Evolutionary conservation across 2,329 filamentous ascomycete species (phyloP).

Genomic region (Colletotrichum endophyticum): DNA sequence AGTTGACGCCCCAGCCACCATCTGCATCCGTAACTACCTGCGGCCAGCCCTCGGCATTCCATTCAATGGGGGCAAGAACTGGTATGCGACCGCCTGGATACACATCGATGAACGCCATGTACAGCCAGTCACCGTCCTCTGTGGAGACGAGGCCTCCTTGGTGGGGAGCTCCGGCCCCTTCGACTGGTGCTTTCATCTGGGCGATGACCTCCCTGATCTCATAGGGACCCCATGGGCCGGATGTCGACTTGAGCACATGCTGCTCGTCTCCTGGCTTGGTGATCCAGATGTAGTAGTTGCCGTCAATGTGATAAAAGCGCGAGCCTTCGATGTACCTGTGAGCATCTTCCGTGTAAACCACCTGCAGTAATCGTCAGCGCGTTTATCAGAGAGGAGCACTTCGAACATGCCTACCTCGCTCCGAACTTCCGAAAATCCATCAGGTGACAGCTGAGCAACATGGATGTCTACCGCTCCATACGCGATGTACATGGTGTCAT

Average conservation of each 20-base stretch:
- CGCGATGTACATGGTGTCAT: constrained; percentile 52
- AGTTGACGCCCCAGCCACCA: constrained; percentile 48
- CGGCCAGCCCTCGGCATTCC: constrained; percentile 51
- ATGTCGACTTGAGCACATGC: constrained; percentile 52
- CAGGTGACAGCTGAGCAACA: constrained; percentile 46
- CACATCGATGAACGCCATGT: constrained; percentile 57
- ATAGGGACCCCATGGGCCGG: constrained; percentile 54
- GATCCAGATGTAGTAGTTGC: constrained; percentile 58
- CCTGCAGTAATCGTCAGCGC: background rate
- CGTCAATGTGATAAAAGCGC: constrained; percentile 61
- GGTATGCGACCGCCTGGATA: constrained; percentile 61
- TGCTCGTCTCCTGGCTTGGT: constrained; percentile 49
- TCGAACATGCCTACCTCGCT: constrained; percentile 26
- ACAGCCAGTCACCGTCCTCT: constrained; percentile 58
- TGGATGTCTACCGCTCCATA: constrained; percentile 45
- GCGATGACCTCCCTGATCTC: constrained; percentile 42
- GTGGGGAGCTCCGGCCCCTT: constrained; percentile 49
- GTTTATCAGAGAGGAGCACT: background rate
- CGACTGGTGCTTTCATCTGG: constrained; percentile 42
- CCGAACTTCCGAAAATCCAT: constrained; percentile 47
- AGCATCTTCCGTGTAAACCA: background rate
- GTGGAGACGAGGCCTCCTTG: constrained; percentile 61
- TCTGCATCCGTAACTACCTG: constrained; percentile 30
- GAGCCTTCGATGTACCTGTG: constrained; percentile 47
- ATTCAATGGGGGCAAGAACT: constrained; percentile 57